Evolutionary conservation across 495 filamentous ascomycete genomes (phyloP).

Genomic region (Penicillium atrosanguineum): DNA sequence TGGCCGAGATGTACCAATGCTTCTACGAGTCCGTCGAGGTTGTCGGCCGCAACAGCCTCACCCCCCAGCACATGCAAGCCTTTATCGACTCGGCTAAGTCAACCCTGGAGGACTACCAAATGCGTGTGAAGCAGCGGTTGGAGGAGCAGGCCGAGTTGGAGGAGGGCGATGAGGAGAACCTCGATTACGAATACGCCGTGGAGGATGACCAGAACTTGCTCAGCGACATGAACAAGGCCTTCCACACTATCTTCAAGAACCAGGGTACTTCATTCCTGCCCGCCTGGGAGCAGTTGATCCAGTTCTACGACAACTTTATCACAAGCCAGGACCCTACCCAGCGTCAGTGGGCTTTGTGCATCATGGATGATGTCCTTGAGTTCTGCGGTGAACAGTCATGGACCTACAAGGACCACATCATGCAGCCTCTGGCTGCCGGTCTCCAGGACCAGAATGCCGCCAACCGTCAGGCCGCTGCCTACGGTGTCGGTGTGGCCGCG

Average conservation of each 20-base stretch:
- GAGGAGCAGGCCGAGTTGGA: conserved; percentile 77
- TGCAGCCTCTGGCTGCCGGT: conserved; percentile 78
- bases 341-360: conserved; percentile 97
- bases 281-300: conserved; percentile 78
- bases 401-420: conserved; percentile 79
- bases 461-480: conserved; percentile 93
- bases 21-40: conserved; percentile 99
- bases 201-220: conserved; percentile 97
- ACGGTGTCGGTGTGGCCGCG: conserved; percentile 93
- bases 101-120: conserved; percentile 87
- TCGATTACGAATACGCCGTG: conserved; percentile 70
- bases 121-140: conserved; percentile 71
- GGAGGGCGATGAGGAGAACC: conserved; percentile 78
- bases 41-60: conserved; percentile 79
- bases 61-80: conserved; percentile 68
- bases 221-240: conserved; percentile 99
- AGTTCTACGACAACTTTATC: conserved; percentile 83
- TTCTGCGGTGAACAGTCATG: conserved; percentile 87
- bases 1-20: conserved; percentile 99
- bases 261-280: conserved; percentile 80
- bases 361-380: conserved; percentile 97
- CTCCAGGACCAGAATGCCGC: conserved; percentile 81
- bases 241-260: conserved; percentile 98
- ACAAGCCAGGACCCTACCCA: conserved; percentile 83
- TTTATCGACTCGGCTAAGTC: conserved; percentile 84